phyloP scores from a whole-genome alignment of 352 stramenopile species.

The Nothophytophthora sp. region DNA sequence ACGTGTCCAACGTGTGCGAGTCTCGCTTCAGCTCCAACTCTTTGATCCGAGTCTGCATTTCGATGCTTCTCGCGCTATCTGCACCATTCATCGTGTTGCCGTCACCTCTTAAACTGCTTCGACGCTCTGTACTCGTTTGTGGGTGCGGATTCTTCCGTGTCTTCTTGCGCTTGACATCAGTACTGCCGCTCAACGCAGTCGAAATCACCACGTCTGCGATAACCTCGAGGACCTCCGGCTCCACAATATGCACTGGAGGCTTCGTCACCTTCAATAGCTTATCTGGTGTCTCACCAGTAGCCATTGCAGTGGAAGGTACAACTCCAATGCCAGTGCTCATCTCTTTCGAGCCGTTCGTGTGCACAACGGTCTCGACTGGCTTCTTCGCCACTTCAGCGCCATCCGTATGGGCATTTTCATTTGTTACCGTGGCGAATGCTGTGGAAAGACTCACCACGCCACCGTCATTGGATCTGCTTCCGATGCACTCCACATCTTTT shows the following conservation, averaged over 20 bases:
- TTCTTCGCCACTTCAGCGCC: too few species aligned
- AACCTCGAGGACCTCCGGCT: not conserved
- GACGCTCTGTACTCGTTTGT: not conserved
- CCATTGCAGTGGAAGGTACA: too few species aligned
- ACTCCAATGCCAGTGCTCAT: not conserved
- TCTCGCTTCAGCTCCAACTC: not conserved
- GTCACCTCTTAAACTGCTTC: not conserved
- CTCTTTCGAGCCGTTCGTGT: too few species aligned
- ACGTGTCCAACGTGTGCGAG: conserved; percentile 2
- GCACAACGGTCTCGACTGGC: too few species aligned
- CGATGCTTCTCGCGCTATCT: not conserved
- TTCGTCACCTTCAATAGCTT: not conserved
- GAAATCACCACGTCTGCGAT: not conserved
- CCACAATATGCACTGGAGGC: not conserved
- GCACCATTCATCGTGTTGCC: not conserved
- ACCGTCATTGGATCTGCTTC: too few species aligned
- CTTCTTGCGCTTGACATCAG: conserved; percentile 1
- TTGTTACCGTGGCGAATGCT: too few species aligned
- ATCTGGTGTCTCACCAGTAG: not conserved
- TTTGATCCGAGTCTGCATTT: conserved; percentile 5
- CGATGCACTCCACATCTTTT: too few species aligned
- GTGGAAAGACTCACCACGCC: too few species aligned
- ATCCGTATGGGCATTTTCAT: too few species aligned
- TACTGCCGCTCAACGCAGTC: not conserved
- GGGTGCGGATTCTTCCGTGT: not conserved